These are phyloP conservation scores for Cutaneotrichosporon dermatis DNA, from an alignment of 1,284 basidiomycete species.

Conservation along the genomic window DNA sequence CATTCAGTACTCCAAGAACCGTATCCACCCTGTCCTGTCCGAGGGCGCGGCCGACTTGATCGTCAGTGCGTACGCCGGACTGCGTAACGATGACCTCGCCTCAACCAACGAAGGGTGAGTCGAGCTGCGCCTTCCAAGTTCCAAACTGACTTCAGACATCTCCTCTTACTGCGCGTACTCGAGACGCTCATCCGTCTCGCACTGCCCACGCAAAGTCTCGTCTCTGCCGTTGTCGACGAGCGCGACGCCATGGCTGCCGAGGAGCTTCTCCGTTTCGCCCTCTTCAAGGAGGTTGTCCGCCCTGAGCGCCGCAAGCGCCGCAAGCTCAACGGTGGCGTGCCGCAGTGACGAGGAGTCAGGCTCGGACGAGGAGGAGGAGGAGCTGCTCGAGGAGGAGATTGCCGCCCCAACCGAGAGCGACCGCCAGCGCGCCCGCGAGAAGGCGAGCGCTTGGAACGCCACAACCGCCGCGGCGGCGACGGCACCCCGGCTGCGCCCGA, in stretches of 20 bases:
- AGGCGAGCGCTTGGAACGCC: slow-evolving; percentile 53
- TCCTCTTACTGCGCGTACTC: slow-evolving; percentile 94
- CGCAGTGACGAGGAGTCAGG: slow-evolving; percentile 55
- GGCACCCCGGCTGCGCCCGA: not conserved
- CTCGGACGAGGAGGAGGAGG: slow-evolving; percentile 53
- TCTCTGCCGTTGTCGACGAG: slow-evolving; percentile 76
- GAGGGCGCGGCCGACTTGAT: slow-evolving; percentile 94
- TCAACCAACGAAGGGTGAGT: slow-evolving; percentile 82
- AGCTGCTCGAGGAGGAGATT: slow-evolving; percentile 20
- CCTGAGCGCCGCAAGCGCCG: slow-evolving; percentile 66
- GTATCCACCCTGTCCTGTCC: slow-evolving; percentile 76
- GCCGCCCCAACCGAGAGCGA: slow-evolving; percentile 28
- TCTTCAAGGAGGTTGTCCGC: slow-evolving; percentile 95
- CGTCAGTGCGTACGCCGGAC: slow-evolving; percentile 82
- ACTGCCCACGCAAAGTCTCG: slow-evolving; percentile 97
- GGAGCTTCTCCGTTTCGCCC: slow-evolving; percentile 90
- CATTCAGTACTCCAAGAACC: slow-evolving; percentile 93
- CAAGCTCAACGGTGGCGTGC: slow-evolving; percentile 64
- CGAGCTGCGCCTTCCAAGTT: too few relatives aligned
- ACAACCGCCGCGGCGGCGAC: not conserved
- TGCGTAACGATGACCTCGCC: slow-evolving; percentile 89
- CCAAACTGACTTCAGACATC: slow-evolving; percentile 63
- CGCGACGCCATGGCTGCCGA: slow-evolving; percentile 87
- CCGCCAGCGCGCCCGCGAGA: slow-evolving; percentile 45
- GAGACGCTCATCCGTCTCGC: slow-evolving; percentile 98